Evolutionary conservation across 345 rosid species (phyloP).

Genomic region (Psidium friedrichsthalianum): DNA sequence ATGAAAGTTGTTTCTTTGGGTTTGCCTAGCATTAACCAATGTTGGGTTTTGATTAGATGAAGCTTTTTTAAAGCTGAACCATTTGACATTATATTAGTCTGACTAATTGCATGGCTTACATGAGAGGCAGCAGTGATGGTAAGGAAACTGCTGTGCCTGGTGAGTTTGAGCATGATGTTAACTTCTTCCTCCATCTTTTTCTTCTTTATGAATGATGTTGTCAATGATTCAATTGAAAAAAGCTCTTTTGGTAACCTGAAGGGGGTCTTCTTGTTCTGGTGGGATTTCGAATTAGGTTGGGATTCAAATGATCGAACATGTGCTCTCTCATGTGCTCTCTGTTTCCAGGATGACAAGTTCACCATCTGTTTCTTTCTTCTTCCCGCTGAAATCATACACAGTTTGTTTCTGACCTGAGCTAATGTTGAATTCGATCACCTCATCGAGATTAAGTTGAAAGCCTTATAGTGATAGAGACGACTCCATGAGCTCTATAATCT

Average conservation of each 20-base stretch:
- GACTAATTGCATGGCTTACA: neutral
- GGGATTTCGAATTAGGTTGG: neutral
- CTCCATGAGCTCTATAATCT: neutral
- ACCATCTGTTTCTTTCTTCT: too few relatives aligned
- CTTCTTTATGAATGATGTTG: neutral
- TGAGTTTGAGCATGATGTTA: neutral
- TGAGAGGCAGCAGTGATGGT: neutral
- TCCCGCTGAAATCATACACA: too few relatives aligned
- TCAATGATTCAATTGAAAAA: neutral
- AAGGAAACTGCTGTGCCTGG: neutral
- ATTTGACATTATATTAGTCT: neutral
- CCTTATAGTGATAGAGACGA: neutral
- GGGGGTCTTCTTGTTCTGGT: neutral
- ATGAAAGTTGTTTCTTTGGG: neutral
- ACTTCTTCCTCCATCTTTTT: neutral
- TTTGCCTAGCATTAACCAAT: neutral
- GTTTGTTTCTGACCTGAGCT: too few relatives aligned
- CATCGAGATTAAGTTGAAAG: too few relatives aligned
- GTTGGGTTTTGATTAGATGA: neutral
- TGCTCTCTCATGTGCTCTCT: neutral
- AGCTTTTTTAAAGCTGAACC: neutral
- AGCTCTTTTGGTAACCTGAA: neutral
- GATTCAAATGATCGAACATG: neutral
- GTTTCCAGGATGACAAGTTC: neutral
- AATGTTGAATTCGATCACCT: too few relatives aligned